Conservation (phyloP, 768 basidiomycete species). For the Mycena albidolilacea region DNA sequence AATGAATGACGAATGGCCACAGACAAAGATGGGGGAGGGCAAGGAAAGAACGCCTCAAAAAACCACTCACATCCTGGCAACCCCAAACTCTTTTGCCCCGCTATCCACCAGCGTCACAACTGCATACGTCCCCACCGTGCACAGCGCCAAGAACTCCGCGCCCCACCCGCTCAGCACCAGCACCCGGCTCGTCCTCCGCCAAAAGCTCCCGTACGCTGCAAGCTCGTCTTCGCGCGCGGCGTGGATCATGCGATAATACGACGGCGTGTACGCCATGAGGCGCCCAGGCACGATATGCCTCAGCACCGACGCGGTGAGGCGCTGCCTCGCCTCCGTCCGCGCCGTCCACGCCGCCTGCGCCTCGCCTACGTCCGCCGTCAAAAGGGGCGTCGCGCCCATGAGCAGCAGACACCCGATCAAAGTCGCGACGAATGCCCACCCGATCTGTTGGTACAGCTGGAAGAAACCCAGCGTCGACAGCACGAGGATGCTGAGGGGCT, state of each 20-base stretch:
- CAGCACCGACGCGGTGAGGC: constrained; percentile 20
- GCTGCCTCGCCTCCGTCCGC: constrained; percentile 8
- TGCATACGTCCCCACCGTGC: constrained; percentile 23
- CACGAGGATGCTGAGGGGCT: constrained; percentile 25
- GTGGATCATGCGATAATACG: constrained; percentile 22
- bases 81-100: constrained; percentile 7
- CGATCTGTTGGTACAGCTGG: constrained; percentile 25
- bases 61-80: constrained; percentile 16
- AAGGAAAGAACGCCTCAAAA: background rate
- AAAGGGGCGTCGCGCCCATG: constrained; percentile 16
- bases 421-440: constrained; percentile 20
- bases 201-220: constrained; percentile 1
- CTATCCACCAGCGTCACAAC: constrained; percentile 22
- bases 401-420: constrained; percentile 14
- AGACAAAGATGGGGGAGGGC: background rate
- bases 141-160: constrained; percentile 20
- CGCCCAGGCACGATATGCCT: constrained; percentile 25
- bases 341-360: constrained; percentile 25
- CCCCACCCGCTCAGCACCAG: constrained; percentile 26
- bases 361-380: constrained; percentile 18
- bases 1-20: background rate
- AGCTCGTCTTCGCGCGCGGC: constrained; percentile 21
- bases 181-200: constrained; percentile 17
- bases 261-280: constrained; percentile 25
- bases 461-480: constrained; percentile 10